Evolutionary conservation across 164 flowering plant genomes (phyloP).

Genomic region (Magnolia changhungtana): DNA sequence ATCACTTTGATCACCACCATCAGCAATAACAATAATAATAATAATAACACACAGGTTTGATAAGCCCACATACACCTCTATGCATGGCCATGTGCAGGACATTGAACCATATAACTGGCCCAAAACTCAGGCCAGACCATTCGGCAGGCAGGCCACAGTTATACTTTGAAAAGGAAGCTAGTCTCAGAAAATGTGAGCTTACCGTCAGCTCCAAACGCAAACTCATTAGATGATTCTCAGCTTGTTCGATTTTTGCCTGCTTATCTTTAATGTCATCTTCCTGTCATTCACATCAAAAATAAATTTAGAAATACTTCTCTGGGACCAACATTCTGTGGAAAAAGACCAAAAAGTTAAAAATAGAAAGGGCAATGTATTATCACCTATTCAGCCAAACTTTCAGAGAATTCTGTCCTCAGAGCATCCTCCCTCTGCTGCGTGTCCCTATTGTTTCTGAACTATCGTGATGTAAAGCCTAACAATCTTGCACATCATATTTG

Average conservation of each 20-base stretch:
- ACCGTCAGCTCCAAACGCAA: constrained; percentile 77
- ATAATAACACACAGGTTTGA: neutral
- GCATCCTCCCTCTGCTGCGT: constrained; percentile 77
- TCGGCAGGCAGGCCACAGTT: no score
- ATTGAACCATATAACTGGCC: neutral
- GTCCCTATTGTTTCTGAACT: constrained; percentile 63
- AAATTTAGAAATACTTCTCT: neutral
- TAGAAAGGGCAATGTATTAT: neutral
- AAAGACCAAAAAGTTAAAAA: neutral
- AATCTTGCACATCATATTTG: no score
- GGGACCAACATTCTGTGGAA: neutral
- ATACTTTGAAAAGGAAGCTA: neutral
- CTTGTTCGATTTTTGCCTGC: constrained; percentile 58
- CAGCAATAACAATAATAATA: neutral
- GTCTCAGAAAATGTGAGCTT: constrained; percentile 8
- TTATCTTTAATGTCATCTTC: constrained; percentile 79
- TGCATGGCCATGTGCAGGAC: neutral
- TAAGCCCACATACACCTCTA: no score
- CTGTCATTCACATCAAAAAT: constrained; percentile 32
- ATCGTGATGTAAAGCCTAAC: no score
- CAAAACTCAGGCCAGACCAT: neutral
- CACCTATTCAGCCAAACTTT: constrained; percentile 70
- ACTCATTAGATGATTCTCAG: constrained; percentile 81
- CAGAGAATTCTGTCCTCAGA: constrained; percentile 67
- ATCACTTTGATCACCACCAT: neutral